Evolutionary conservation across 2,329 filamentous ascomycete genomes (phyloP), one percentile per base, ranked within the genome.

Genomic region (Paracamarosporium sp.): DNA sequence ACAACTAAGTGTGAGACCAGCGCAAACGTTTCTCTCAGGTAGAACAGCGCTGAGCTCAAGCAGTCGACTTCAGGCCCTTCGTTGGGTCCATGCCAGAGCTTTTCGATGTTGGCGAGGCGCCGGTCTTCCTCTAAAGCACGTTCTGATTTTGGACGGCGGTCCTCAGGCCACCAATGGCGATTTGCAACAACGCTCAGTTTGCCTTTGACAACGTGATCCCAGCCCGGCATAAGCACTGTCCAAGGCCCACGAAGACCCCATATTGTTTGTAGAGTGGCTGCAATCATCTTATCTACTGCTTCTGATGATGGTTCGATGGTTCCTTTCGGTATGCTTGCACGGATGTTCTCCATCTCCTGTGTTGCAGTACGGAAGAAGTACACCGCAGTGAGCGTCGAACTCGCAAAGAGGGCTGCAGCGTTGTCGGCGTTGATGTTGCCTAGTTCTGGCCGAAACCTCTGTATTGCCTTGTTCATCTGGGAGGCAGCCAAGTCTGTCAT

Each of bases 321-420:
- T 6, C 57, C 59, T 13, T 59, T 56, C 5, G 66, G 60, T 5
- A 73, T 64, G 1, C 64, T 66, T n/a, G 70, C 62, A 7, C 65
- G 61, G 1, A 71, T 58, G 20, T 68, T 67, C 40, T 74, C 67
- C 3, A 72, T 68, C 11, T 76, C 73, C 15, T 73, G 54, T 22
- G 63, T 62, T 6, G 72, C 66, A 2, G 70, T 74, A 12, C 69
- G 68, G 57, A 76, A 76, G 28, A 74, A 62, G 45, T 73, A 76
- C 1, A 75, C 70, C 3, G 70, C 70, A 3, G 71, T 73, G 2
- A 76, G 58, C 1, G 72, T 74, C 5, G 66, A 64, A 58, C 61
- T 69, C 2, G 53, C 78, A 33, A 72, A 81, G 13, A 81, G 67
- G 1, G 80, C 79, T 12, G 79, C 77, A 35, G 76, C 78, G 44